Evolutionary conservation across 495 filamentous ascomycete species (phyloP), one percentile per base, ranked within the genome.

Genomic region (Bacidia gigantensis): DNA sequence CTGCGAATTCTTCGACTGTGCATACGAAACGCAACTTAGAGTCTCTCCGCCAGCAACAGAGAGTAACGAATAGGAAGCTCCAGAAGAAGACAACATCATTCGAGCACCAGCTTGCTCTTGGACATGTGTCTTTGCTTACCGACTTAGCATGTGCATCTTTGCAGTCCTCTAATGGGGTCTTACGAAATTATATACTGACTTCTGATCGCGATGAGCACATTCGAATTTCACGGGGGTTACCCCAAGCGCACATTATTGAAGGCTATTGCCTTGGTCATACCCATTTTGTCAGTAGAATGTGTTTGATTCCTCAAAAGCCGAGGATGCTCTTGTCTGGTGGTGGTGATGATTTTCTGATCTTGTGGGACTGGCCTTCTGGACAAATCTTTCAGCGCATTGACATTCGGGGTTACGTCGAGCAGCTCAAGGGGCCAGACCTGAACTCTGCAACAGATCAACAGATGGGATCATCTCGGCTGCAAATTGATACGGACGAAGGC

Each of bases 131-230:
- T 0, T 80, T 95, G 76, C 78, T 98, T 23, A 90, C 87, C 0
- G 82, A 89, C 59, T 56, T 96, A 29, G 58, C 66, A 2, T 71
- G 78, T 23, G 78, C 74, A 3, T 63, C 66, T 20, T 22, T 64
- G 1, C 26, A 43, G 11, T 20, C 32, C 57, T n/a, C 49, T 60
- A 3, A 24, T 58, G 2, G 52, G 46, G 18, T 35, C 14, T 62
- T 63, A 2, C 68, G 78, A 48, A 70, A 64, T 40, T 95, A 90
- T 63, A 83, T 97, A 55, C 62, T 98, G 56, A 94, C 89, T 7
- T 83, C 82, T 18, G 92, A 98, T 68, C 80, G 92, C 50, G 92
- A 98, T 70, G 92, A 98, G 71, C 93, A 97, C 63, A 95, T 98
- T 59, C 87, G 92, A 49, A 73, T 98, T 9, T 92, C 90, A 23